Evolutionary conservation across 1,284 basidiomycete species (phyloP), one percentile per base, ranked within the genome.

Genomic region (Ceratobasidium sp.): DNA sequence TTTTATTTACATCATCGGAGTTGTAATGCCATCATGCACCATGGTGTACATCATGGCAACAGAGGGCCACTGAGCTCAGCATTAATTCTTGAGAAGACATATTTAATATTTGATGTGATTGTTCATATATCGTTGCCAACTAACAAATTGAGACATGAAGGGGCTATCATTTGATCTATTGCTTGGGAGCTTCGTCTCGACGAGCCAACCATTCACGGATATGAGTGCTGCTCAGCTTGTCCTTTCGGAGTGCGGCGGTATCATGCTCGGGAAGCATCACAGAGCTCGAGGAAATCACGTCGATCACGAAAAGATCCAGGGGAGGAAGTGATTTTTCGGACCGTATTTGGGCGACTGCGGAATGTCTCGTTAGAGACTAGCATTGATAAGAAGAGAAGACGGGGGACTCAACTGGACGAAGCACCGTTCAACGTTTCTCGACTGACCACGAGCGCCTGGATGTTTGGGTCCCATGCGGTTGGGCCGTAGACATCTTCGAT

Each of bases 141-240:
- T 57, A 57, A 34, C 28, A n/a, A 26, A 36, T 34, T 36, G n/a
- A 32, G 32, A 57, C 16, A 57, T 26, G 36, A 36, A 57, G 32
- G 53, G 53, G 53, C 16, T 26, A 21, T 36, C 53, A 34, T 57
- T 57, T 57, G 32, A 57, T 18, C 6, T n/a, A n/a, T n/a, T n/a
- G n/a, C n/a, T n/a, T n/a, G n/a, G n/a, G n/a, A n/a, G 28, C 46
- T 18, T 50, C 57, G 18, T 71, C 57, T n/a, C 16, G 43, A 34
- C 57, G 69, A 60, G 69, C 87, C 76, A 97, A 89, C 92, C 93
- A 96, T 76, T 90, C 85, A 39, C 95, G 84, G 76, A 97, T 95
- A 74, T 86, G 92, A 8, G 94, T 96, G 79, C 93, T 96, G 78
- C 95, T 94, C 87, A 97, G 89, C 84, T 97, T 97, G 46, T 88